Evolutionary conservation across 305 asterid genomes (phyloP), one percentile per base, ranked within the genome.

Genomic region (Fraxinus dipetala): DNA sequence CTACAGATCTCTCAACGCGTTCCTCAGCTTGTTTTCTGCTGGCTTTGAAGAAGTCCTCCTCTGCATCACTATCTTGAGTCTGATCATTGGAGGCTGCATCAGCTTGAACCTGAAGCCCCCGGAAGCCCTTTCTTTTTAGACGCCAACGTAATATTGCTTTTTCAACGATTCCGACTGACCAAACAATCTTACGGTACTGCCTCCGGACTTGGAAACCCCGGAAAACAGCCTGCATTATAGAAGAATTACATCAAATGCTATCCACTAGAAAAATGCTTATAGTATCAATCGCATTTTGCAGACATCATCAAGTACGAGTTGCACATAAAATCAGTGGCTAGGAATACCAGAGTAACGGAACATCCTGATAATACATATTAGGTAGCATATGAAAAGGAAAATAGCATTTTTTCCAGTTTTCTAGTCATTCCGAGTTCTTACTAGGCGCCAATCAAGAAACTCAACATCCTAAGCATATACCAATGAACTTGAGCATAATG

Each of bases 21-120:
- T 93, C 97, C 89, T 94, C 99, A 0, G 99, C 98, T 87, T 92
- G 98, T 83, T 92, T 91, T 90, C 99, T 88, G 90, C 99, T 90
- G 79, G 94, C 98, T 79, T 59, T 82, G 91, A 93, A 96, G 91
- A 96, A 96, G 78, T 88, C 96, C 87, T 96, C 99, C 81, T 94
- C 98, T 40, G 22, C 90, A 14, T 82, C 90, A 83, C 83, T 75
- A 67, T 86, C 94, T 87, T 87, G 89, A 82, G 83, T 86, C 20
- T 87, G 84, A 75, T 90, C 91, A 7, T 34, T 26, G 56, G 72
- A 38, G 24, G 72, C 61, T 84, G 82, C 84, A 76, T 75, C 83
- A 1, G 89, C 82, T n/a, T 87, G 85, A 80, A 90, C 91, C 83
- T 96, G 94, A 87, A 93, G 91, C 73, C 99, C 98, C 30, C 99